Conservation (phyloP, 106 monocot species). For the Hemerocallis citrina region DNA sequence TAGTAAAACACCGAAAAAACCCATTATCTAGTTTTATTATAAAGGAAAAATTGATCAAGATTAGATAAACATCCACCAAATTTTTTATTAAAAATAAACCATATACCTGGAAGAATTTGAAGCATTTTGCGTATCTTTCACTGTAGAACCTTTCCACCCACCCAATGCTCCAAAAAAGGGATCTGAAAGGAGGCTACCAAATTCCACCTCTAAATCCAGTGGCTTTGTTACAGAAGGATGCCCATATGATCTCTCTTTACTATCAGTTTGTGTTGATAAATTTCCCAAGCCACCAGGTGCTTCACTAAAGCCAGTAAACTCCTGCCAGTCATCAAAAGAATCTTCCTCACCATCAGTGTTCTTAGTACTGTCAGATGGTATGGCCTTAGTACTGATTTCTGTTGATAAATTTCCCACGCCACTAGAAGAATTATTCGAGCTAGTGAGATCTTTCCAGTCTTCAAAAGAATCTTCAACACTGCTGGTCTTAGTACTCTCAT, state of each 20-base stretch:
- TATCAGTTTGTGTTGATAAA: constrained; percentile 9
- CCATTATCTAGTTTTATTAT: too few relatives aligned
- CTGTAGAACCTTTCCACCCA: constrained; percentile 3
- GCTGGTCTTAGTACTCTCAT: constrained; percentile 4
- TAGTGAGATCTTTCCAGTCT: too few relatives aligned
- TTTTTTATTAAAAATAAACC: background rate
- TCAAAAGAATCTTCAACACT: too few relatives aligned
- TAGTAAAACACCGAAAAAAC: too few relatives aligned
- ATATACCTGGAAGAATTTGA: background rate
- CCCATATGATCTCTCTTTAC: background rate
- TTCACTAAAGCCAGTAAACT: constrained; percentile 17
- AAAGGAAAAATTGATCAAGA: too few relatives aligned
- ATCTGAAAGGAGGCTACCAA: constrained; percentile 28
- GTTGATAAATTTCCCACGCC: too few relatives aligned
- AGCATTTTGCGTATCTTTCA: background rate
- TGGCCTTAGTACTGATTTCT: background rate
- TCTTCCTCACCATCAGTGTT: constrained; percentile 16
- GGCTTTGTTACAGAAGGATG: constrained; percentile 11
- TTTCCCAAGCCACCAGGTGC: constrained; percentile 5
- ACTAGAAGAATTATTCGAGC: too few relatives aligned
- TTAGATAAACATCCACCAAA: too few relatives aligned
- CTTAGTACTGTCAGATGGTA: background rate
- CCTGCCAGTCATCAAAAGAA: constrained; percentile 44
- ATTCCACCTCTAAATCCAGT: constrained; percentile 20
- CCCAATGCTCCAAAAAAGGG: constrained; percentile 1